phyloP scores from a whole-genome alignment of 352 stramenopile genomes.

The Phytophthora fragariaefolia region DNA sequence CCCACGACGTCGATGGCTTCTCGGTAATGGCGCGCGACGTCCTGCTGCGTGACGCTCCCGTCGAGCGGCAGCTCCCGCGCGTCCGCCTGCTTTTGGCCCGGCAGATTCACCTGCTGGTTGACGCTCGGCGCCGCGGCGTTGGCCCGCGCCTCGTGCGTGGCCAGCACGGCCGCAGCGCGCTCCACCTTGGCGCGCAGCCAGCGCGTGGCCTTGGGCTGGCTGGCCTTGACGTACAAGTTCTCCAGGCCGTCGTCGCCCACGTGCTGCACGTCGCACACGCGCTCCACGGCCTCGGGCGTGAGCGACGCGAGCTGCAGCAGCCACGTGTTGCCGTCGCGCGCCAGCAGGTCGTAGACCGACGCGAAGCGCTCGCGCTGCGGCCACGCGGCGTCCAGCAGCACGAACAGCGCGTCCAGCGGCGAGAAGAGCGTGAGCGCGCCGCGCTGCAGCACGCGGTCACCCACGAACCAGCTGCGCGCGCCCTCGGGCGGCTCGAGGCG shows the following conservation, averaged over 20 bases:
- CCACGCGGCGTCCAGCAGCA: conserved; percentile 66
- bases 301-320: conserved; percentile 51
- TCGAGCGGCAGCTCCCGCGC: too few relatives aligned
- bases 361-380: conserved; percentile 53
- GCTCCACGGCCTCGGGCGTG: conserved; percentile 39
- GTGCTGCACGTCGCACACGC: conserved; percentile 63
- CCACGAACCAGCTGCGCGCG: conserved; percentile 78
- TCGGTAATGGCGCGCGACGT: conserved; percentile 37
- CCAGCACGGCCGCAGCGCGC: conserved; percentile 49
- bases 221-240: conserved; percentile 66
- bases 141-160: conserved; percentile 36
- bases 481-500: conserved; percentile 52
- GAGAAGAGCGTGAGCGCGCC: conserved; percentile 70
- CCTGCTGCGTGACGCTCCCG: conserved; percentile 19
- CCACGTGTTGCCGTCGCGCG: conserved; percentile 60
- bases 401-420: conserved; percentile 73
- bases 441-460: conserved; percentile 75
- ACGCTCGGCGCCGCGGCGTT: conserved; percentile 32
- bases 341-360: conserved; percentile 66
- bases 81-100: conserved; percentile 19
- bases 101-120: conserved; percentile 46
- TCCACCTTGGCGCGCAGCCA: conserved; percentile 69
- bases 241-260: conserved; percentile 50
- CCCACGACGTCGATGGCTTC: conserved; percentile 65
- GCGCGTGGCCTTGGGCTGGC: conserved; percentile 52